Conservation (phyloP, 1,139 yeast genomes). For the Scheffersomyces quercinus region DNA sequence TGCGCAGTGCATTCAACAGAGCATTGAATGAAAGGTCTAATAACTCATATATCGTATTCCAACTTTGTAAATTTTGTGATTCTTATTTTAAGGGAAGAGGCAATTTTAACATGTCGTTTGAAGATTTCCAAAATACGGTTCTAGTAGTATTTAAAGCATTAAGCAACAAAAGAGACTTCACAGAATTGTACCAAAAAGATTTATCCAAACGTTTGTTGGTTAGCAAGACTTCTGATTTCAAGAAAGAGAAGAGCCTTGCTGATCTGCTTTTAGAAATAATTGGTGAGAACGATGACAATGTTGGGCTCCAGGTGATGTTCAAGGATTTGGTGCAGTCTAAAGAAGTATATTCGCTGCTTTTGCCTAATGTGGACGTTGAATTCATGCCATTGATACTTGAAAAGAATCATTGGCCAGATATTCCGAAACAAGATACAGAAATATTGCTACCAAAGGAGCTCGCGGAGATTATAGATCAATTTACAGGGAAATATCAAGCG, state of each 20-base stretch:
- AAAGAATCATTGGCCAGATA: slow-evolving; percentile 43
- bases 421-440: slow-evolving; percentile 28
- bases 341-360: slow-evolving; percentile 13
- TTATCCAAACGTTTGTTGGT: slow-evolving; percentile 38
- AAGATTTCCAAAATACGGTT: slow-evolving; percentile 22
- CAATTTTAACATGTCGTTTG: slow-evolving; percentile 11
- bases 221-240: slow-evolving; percentile 21
- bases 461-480: slow-evolving; percentile 9
- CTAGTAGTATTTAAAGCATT: slow-evolving; percentile 34
- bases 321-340: slow-evolving; percentile 29
- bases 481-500: slow-evolving; percentile 10
- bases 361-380: slow-evolving; percentile 14
- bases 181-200: slow-evolving; percentile 34
- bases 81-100: slow-evolving; percentile 21
- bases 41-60: slow-evolving; percentile 22
- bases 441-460: slow-evolving; percentile 10
- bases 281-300: slow-evolving; percentile 36
- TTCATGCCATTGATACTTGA: slow-evolving; percentile 38
- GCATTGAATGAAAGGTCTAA: slow-evolving; percentile 22
- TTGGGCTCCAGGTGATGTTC: slow-evolving; percentile 34
- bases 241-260: slow-evolving; percentile 27
- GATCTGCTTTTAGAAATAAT: slow-evolving; percentile 24
- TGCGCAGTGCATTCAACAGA: slow-evolving; percentile 27
- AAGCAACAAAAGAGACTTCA: slow-evolving; percentile 35
- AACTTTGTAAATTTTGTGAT: slow-evolving; percentile 40